Conservation (phyloP, 257 asterid species). For the Nemophila menziesii region DNA sequence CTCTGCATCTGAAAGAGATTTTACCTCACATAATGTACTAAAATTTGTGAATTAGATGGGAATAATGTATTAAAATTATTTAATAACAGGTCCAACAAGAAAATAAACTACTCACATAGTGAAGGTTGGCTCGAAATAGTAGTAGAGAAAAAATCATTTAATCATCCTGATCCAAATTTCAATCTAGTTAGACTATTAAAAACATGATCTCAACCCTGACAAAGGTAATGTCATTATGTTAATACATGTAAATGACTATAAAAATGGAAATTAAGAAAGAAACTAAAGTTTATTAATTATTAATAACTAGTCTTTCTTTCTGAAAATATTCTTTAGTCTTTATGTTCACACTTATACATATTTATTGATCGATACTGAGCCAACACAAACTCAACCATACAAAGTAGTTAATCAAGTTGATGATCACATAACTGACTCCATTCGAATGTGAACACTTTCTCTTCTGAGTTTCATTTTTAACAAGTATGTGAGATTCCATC, state of each 20-base stretch:
- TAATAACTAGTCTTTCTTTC: too few relatives aligned
- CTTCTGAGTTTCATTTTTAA: constrained; percentile 2
- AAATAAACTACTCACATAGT: constrained; percentile 52
- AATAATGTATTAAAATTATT: too few relatives aligned
- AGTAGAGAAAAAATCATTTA: constrained; percentile 61
- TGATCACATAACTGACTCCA: constrained; percentile 64
- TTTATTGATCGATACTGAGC: constrained; percentile 74
- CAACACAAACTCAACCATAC: constrained; percentile 65
- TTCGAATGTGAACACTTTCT: constrained; percentile 49
- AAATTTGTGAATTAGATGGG: background rate
- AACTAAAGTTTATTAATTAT: too few relatives aligned
- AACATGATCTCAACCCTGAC: constrained; percentile 33
- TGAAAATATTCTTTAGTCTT: too few relatives aligned
- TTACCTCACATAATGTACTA: constrained; percentile 28
- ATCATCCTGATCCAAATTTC: constrained; percentile 36
- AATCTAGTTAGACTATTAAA: constrained; percentile 39
- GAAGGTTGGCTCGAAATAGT: constrained; percentile 70
- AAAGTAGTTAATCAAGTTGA: constrained; percentile 29
- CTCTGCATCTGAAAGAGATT: constrained; percentile 65
- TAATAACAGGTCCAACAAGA: constrained; percentile 44
- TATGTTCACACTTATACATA: constrained; percentile 29
- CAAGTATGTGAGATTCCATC: background rate
- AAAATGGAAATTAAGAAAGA: background rate
- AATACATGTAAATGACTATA: too few relatives aligned
- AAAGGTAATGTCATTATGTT: constrained; percentile 32